These are phyloP conservation scores for Solanum etuberosum DNA, from an alignment of 257 asterid species.

Conservation along the genomic window DNA sequence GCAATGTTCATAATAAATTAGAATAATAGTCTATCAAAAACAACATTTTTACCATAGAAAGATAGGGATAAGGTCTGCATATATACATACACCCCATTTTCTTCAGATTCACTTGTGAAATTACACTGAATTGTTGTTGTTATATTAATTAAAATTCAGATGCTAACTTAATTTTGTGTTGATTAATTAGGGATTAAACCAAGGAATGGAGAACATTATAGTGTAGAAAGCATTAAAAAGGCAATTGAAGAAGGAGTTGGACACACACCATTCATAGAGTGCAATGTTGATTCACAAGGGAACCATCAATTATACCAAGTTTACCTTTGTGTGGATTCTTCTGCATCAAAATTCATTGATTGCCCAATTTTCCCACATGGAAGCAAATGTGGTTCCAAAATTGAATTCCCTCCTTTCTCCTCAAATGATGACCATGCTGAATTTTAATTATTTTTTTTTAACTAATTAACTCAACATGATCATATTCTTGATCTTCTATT, in stretches of 20 bases:
- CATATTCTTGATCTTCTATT: neutral
- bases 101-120: neutral
- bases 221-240: constrained; percentile 25
- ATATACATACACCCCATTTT: no score
- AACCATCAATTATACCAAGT: constrained; percentile 55
- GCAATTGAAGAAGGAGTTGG: constrained; percentile 50
- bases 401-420: constrained; percentile 56
- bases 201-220: constrained; percentile 28
- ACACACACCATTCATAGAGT: constrained; percentile 43
- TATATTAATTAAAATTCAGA: no score
- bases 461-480: neutral
- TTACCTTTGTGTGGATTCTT: constrained; percentile 56
- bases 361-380: constrained; percentile 61
- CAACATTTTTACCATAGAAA: accelerated
- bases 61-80: no score
- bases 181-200: constrained; percentile 38
- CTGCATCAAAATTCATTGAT: constrained; percentile 37
- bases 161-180: neutral
- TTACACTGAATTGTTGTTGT: neutral
- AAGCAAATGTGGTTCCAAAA: constrained; percentile 29
- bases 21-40: neutral
- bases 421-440: constrained; percentile 10
- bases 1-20: neutral
- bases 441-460: neutral
- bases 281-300: constrained; percentile 48